phyloP scores from a whole-genome alignment of 1,284 basidiomycete genomes.

The Pseudomicrostroma phylloplanum region DNA sequence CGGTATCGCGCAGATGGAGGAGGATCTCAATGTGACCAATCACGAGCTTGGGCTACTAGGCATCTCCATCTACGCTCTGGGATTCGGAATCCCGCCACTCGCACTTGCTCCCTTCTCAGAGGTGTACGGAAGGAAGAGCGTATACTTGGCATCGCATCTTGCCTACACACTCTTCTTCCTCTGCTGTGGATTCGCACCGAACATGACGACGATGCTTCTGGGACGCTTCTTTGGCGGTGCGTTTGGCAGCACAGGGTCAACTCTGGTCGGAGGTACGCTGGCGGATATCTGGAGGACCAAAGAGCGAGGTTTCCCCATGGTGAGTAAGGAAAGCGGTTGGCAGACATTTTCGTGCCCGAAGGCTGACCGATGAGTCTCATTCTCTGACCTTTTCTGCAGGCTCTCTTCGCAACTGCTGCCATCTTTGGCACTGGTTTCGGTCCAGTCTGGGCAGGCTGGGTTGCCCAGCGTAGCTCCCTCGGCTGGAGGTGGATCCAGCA shows the following conservation, averaged over 20 bases:
- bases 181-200: slow-evolving; percentile 54
- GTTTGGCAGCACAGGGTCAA: slow-evolving; percentile 61
- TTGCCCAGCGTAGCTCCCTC: slow-evolving; percentile 61
- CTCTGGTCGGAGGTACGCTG: slow-evolving; percentile 71
- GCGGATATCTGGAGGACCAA: slow-evolving; percentile 40
- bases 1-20: slow-evolving; percentile 61
- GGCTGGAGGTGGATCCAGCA: slow-evolving; percentile 77
- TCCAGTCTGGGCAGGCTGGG: slow-evolving; percentile 64
- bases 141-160: slow-evolving; percentile 62
- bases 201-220: slow-evolving; percentile 65
- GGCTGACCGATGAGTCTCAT: not conserved
- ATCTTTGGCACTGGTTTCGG: slow-evolving; percentile 63
- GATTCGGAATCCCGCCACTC: slow-evolving; percentile 66
- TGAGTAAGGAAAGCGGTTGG: slow-evolving; percentile 54
- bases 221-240: slow-evolving; percentile 65
- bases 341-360: not conserved
- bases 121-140: slow-evolving; percentile 66
- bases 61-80: slow-evolving; percentile 56
- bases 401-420: slow-evolving; percentile 28
- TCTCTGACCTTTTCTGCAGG: not conserved
- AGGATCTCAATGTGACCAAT: slow-evolving; percentile 59
- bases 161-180: slow-evolving; percentile 53
- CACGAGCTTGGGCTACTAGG: slow-evolving; percentile 61
- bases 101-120: slow-evolving; percentile 64
- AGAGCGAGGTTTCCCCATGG: slow-evolving; percentile 63